Conservation (phyloP, 1,284 basidiomycete genomes). For the Hortiboletus rubellus region DNA sequence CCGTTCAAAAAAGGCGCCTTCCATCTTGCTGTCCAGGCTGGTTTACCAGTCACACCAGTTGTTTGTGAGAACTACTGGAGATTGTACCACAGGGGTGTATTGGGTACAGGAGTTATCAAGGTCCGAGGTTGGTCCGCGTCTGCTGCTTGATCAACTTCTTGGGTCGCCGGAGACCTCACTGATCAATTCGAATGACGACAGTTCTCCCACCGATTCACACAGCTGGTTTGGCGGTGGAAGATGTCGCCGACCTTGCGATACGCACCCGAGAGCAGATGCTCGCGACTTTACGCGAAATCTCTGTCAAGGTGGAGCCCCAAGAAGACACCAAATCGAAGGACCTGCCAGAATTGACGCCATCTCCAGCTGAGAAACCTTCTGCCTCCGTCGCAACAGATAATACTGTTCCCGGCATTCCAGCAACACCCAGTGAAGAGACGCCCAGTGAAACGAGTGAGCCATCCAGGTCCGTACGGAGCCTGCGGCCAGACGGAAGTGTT, state of each 20-base stretch:
- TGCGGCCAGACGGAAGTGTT: constrained; percentile 36
- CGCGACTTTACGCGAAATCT: constrained; percentile 64
- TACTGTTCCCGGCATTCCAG: constrained; percentile 10
- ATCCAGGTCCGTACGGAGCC: constrained; percentile 30
- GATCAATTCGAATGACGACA: constrained; percentile 32
- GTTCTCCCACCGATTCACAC: constrained; percentile 81
- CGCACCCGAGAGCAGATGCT: constrained; percentile 76
- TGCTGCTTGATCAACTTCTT: constrained; percentile 1
- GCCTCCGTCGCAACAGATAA: constrained; percentile 1
- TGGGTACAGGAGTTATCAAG: constrained; percentile 77
- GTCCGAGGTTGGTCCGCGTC: constrained; percentile 67
- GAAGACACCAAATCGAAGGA: constrained; percentile 20
- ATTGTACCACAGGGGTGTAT: constrained; percentile 77
- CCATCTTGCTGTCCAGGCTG: constrained; percentile 90
- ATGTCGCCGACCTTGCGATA: constrained; percentile 62
- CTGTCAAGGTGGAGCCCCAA: constrained; percentile 42
- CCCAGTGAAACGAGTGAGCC: constrained; percentile 30
- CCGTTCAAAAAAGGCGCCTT: constrained; percentile 99
- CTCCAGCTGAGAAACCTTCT: constrained; percentile 1
- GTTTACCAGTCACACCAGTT: constrained; percentile 87
- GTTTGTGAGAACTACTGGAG: constrained; percentile 94
- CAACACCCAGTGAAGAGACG: constrained; percentile 31
- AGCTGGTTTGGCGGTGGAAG: constrained; percentile 60
- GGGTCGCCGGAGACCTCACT: constrained; percentile 7
- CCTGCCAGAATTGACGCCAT: constrained; percentile 10